Evolutionary conservation across 2,329 filamentous ascomycete species (phyloP).

Genomic region (Verticillium zaregamsianum): DNA sequence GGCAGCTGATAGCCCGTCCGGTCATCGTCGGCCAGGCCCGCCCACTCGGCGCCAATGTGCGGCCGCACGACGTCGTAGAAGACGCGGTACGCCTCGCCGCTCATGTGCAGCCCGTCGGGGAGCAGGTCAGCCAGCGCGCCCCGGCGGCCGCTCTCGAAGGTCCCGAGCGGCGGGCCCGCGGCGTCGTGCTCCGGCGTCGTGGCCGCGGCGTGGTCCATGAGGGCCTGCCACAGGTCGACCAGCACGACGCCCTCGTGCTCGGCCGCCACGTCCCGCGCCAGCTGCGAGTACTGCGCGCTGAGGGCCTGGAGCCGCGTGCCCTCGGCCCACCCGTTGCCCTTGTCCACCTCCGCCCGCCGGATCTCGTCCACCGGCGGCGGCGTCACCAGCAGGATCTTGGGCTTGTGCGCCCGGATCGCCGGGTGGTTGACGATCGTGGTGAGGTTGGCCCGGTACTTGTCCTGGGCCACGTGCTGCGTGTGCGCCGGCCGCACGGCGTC

Average conservation of each 20-base stretch:
- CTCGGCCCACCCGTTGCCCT: constrained; percentile 38
- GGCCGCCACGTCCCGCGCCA: constrained; percentile 63
- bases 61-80: constrained; percentile 44
- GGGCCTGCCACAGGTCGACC: constrained; percentile 73
- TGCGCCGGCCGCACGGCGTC: constrained; percentile 69
- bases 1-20: constrained; percentile 40
- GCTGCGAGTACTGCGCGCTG: constrained; percentile 53
- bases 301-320: constrained; percentile 41
- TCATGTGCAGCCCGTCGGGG: constrained; percentile 57
- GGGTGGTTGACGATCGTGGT: constrained; percentile 68
- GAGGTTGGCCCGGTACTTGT: constrained; percentile 70
- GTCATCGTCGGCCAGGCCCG: constrained; percentile 27
- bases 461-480: constrained; percentile 73
- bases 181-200: constrained; percentile 50
- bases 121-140: constrained; percentile 48
- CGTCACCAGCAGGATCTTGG: constrained; percentile 72
- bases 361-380: constrained; percentile 82
- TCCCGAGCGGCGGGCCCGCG: constrained; percentile 43
- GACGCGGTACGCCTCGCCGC: constrained; percentile 46
- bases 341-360: constrained; percentile 47
- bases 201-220: constrained; percentile 67
- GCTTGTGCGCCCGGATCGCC: constrained; percentile 62
- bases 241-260: constrained; percentile 63
- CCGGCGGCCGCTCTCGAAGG: constrained; percentile 42
- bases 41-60: constrained; percentile 43